phyloP scores from a whole-genome alignment of 352 stramenopile species.

The Globisporangium rhizosaccharum region DNA sequence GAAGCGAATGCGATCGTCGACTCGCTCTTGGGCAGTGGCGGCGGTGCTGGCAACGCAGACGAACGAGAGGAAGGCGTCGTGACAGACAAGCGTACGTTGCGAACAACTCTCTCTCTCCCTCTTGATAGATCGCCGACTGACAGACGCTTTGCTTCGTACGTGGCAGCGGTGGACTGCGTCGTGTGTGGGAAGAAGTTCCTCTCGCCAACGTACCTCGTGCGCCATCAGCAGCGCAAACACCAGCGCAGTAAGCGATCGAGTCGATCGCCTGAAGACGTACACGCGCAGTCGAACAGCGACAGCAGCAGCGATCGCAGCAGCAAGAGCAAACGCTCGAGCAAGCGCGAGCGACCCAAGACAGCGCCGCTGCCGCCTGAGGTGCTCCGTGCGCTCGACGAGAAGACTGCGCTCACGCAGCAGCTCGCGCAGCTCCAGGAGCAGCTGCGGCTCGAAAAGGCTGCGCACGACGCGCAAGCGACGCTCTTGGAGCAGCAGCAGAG shows the following conservation, averaged over 20 bases:
- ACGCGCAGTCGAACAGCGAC: slow-evolving; percentile 9
- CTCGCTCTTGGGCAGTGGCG: slow-evolving; percentile 17
- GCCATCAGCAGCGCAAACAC: slow-evolving; percentile 65
- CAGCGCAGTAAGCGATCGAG: slow-evolving; percentile 6
- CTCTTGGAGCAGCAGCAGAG: slow-evolving; percentile 45
- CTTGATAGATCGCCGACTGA: background rate
- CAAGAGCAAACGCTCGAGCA: background rate
- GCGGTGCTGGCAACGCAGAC: background rate
- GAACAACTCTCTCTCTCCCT: too few relatives aligned
- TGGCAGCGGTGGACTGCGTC: slow-evolving; percentile 41
- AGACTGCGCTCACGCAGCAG: slow-evolving; percentile 53
- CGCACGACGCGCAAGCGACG: slow-evolving; percentile 35
- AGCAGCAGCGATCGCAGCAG: background rate
- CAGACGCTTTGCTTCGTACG: background rate
- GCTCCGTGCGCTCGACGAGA: slow-evolving; percentile 41
- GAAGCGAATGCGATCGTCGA: slow-evolving; percentile 31
- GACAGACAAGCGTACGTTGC: slow-evolving; percentile 18
- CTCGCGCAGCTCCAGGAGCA: slow-evolving; percentile 53
- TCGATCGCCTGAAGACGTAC: slow-evolving; percentile 7
- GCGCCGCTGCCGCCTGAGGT: slow-evolving; percentile 31
- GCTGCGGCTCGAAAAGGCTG: slow-evolving; percentile 40
- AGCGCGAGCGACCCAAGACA: slow-evolving; percentile 1
- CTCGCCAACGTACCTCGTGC: slow-evolving; percentile 63
- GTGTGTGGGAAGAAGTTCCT: slow-evolving; percentile 77
- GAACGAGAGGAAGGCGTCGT: slow-evolving; percentile 15